Evolutionary conservation across 2,329 filamentous ascomycete genomes (phyloP), one percentile per base, ranked within the genome.

Genomic region (Karstenula rhodostoma): DNA sequence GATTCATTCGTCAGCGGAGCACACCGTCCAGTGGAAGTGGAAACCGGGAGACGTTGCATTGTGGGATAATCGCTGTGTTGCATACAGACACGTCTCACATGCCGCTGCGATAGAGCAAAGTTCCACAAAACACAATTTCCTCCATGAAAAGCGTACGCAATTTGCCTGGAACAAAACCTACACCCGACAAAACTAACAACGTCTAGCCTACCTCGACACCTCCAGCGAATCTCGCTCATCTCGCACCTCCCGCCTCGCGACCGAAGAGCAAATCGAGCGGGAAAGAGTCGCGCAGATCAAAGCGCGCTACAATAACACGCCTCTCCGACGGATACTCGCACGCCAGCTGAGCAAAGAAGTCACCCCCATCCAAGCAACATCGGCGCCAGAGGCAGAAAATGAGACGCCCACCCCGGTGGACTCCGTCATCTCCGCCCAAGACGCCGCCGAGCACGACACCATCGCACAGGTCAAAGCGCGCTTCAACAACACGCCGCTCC

Each of bases 41-140:
- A 57, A 60, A 29, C 35, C 52, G 8, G 63, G 63, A 29, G 56
- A 54, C 35, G 59, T 65, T 8, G 65, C 63, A 4, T 50, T 67
- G 9, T 67, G 62, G 62, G 65, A 67, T 29, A 65, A 63, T 48
- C 44, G 65, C 13, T 57, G 51, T 35, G 59, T 52, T 17, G 60
- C 59, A 22, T 53, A 59, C 15, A 54, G 55, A 32, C 52, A 56
- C 19, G 48, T 64, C 33, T 54, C 56, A 0, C 40, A 46, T 19
- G 15, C 57, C 8, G 32, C 49, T 33, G 17, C 25, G 1, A 10
- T 47, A 19, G 22, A 54, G 32, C 23, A 60, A 49, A n/a, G 19
- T 15, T 44, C 35, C n/a, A 46, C 17, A 17, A 42, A 9, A 27
- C 53, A 29, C 27, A n/a, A 1, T n/a, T 29, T 40, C 32, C 25